These are phyloP conservation scores for Beauveria sp. DNA, from an alignment of 2,329 filamentous ascomycete genomes.

Conservation along the genomic window DNA sequence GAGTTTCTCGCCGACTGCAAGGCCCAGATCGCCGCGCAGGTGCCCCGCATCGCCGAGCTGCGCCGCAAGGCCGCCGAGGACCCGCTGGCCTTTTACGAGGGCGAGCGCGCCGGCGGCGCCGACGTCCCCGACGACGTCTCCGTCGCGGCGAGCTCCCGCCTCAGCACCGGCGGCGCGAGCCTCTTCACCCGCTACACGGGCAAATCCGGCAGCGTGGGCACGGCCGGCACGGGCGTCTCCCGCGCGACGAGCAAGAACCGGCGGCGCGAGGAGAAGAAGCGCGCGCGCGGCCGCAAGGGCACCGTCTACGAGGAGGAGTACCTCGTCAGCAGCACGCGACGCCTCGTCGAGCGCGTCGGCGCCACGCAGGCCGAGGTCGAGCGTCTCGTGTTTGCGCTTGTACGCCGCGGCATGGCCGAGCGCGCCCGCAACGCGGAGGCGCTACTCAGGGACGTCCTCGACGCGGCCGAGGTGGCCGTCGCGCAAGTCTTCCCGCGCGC, in stretches of 20 bases:
- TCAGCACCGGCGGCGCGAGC: constrained; percentile 72
- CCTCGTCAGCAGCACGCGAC: constrained; percentile 75
- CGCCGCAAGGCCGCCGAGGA: constrained; percentile 74
- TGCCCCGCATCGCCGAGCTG: constrained; percentile 78
- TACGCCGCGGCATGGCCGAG: constrained; percentile 80
- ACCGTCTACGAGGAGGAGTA: constrained; percentile 98
- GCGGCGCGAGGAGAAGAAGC: constrained; percentile 85
- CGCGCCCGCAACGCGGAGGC: constrained; percentile 70
- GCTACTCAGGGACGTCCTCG: constrained; percentile 66
- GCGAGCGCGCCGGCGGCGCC: constrained; percentile 53
- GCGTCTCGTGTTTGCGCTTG: constrained; percentile 66
- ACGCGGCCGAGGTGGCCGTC: constrained; percentile 58
- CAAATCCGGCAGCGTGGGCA: constrained; percentile 54
- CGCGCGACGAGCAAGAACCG: constrained; percentile 83
- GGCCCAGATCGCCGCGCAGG: constrained; percentile 72
- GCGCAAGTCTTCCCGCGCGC: constrained; percentile 56
- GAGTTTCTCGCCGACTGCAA: constrained; percentile 94
- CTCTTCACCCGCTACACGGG: constrained; percentile 91
- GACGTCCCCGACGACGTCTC: constrained; percentile 91
- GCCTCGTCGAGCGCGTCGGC: constrained; percentile 78
- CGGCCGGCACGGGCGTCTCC: constrained; percentile 64
- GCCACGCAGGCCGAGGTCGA: constrained; percentile 63
- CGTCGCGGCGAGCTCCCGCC: constrained; percentile 71
- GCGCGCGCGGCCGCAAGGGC: constrained; percentile 88
- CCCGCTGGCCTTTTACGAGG: constrained; percentile 82